Evolutionary conservation across 202 grass and related monocot genomes (phyloP).

Genomic region (Dendrocalamus latiflorus): DNA sequence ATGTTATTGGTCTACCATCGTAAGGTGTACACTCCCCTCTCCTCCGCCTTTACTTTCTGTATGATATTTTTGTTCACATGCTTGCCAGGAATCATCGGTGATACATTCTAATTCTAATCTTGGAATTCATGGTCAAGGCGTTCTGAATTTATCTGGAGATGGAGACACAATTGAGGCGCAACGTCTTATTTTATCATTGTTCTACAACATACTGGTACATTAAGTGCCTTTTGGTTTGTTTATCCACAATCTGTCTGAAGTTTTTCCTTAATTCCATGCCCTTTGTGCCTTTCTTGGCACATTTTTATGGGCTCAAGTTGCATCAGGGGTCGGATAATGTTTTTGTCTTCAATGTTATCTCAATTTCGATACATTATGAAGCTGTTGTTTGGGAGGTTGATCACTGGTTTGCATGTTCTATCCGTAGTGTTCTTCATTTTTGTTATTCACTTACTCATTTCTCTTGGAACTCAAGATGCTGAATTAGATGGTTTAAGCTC

Average conservation of each 20-base stretch:
- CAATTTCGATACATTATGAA: not conserved
- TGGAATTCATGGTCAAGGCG: slow-evolving; percentile 94
- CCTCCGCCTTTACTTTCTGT: not conserved
- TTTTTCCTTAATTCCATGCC: slow-evolving; percentile 16
- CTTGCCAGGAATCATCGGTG: slow-evolving; percentile 74
- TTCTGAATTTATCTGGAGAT: slow-evolving; percentile 82
- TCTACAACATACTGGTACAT: slow-evolving; percentile 88
- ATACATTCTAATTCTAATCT: slow-evolving; percentile 98
- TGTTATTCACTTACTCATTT: slow-evolving; percentile 16
- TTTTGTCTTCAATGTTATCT: slow-evolving; percentile 9
- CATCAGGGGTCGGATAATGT: not conserved
- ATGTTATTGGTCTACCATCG: slow-evolving; percentile 20
- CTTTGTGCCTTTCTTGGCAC: not conserved
- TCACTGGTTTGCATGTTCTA: not conserved
- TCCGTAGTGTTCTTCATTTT: not conserved
- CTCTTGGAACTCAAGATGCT: slow-evolving; percentile 21
- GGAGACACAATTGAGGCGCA: slow-evolving; percentile 91
- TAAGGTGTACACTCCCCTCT: slow-evolving; percentile 11
- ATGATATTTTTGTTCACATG: slow-evolving; percentile 28
- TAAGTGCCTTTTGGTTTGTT: slow-evolving; percentile 26
- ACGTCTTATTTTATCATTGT: slow-evolving; percentile 89
- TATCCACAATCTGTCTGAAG: slow-evolving; percentile 14
- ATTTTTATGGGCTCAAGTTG: not conserved
- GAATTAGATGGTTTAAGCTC: slow-evolving; percentile 10
- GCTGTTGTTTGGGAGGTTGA: slow-evolving; percentile 8